Base-by-base conservation (phyloP, 305 asterid species). In the Fraxinus ornus region DNA sequence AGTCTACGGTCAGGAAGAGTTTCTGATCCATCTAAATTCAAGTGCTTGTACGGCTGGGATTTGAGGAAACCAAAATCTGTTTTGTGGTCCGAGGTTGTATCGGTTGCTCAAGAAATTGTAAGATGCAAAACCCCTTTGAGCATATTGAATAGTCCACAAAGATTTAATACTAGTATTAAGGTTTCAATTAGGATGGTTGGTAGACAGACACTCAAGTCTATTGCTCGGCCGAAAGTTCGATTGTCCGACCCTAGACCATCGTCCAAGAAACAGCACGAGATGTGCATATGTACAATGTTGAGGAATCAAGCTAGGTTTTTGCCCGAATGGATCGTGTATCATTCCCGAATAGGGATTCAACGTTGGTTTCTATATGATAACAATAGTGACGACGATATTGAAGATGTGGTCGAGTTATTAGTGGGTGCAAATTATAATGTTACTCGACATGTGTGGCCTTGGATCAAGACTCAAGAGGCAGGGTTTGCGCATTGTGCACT, bases 221-320 rank as follows among this genome's bases (percentile, higher is more conserved):
- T 87, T 35, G 88, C 89, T 8, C 84, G 85, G 44, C 86, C 80
- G 36, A 33, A 74, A 75, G n/a, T 3, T 1, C 41, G 79, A 2
- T 52, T 52, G 22, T 60, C 82, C 26, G 62, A 70, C 21, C 78
- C 33, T 1, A 60, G 41, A 22, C 73, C 44, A 7, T 49, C 28
- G 7, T 47, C 55, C 26, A n/a, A 72, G 28, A 83, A 84, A 78
- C 64, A 41, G n/a, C 84, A 89, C 26, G 32, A 85, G 28, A 87
- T 92, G 88, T 93, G 98, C 49, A 89, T 91, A n/a, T 94, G 98
- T 82, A 94, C 97, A 2, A 91, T 94, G 95, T 73, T 94, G 86
- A 87, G 92, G 88, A 92, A 92, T 52, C 95, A 91, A 80, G 98
- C 94, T 0, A 83, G 88, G 5, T 89, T 90, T 80, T 44, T 92